Evolutionary conservation across 1,284 basidiomycete genomes (phyloP).

Genomic region (Boletus sp.): DNA sequence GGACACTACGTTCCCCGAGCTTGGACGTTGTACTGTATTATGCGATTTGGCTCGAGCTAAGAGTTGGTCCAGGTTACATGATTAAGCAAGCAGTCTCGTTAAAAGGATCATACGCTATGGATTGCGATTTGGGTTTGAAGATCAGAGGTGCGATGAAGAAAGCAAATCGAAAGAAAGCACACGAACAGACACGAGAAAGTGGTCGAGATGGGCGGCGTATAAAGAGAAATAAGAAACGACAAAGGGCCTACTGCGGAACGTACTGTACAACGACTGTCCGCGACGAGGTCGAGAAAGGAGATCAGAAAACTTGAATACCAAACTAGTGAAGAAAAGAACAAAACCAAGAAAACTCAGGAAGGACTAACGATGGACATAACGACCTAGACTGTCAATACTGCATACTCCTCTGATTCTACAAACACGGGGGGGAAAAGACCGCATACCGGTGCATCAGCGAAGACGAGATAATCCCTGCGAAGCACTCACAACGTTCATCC

Average conservation of each 20-base stretch:
- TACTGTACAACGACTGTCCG: slow-evolving; percentile 28
- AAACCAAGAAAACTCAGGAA: neutral
- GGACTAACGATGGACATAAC: neutral
- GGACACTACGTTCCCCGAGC: neutral
- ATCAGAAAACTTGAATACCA: neutral
- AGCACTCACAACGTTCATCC: slow-evolving; percentile 41
- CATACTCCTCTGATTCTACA: slow-evolving; percentile 27
- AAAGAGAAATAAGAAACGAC: slow-evolving; percentile 37
- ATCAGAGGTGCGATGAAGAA: neutral
- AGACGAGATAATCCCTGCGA: slow-evolving; percentile 29
- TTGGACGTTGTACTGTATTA: neutral
- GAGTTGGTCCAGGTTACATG: slow-evolving; percentile 6
- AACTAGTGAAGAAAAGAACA: neutral
- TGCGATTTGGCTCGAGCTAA: neutral
- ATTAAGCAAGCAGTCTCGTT: slow-evolving; percentile 21
- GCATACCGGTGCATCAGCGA: slow-evolving; percentile 30
- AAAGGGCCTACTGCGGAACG: slow-evolving; percentile 13
- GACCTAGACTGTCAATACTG: slow-evolving; percentile 27
- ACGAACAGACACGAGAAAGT: slow-evolving; percentile 8
- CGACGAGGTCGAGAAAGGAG: neutral
- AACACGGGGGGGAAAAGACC: neutral
- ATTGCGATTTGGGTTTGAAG: neutral
- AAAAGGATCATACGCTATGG: slow-evolving; percentile 21
- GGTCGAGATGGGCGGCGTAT: slow-evolving; percentile 17
- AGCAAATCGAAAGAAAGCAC: slow-evolving; percentile 4